Base-by-base conservation (phyloP, 768 basidiomycete genomes). In the Mycena albidolilacea region DNA sequence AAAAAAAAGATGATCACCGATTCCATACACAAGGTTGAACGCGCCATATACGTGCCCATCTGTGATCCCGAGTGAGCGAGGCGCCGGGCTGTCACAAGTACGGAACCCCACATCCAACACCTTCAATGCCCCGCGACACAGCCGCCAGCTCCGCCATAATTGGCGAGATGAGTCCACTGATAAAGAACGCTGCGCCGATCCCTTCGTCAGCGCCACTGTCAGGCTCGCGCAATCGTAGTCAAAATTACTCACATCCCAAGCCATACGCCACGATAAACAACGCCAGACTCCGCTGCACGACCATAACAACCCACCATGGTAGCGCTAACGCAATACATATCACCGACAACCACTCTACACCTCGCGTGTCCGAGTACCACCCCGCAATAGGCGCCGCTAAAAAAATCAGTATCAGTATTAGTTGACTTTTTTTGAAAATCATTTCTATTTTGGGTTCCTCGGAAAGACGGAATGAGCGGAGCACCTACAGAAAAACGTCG, bases 1-100 rank as follows among this genome's bases (percentile, higher is more conserved):
- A 58, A 58, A 66, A 63, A 41, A 35, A 17, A 44, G 8, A 41
- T 62, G 30, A 30, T 3, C 4, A 72, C 71, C 93, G 69, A 92
- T 78, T 1, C 91, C 93, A 72, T 90, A 93, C 3, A 89, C 89
- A 12, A 94, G 77, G 81, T 94, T 95, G 78, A 93, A 93, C 0
- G 90, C 90, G 5, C 90, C 93, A 76, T 93, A 95, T 4, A 92
- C 86, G 76, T 94, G 93, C 0, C 88, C 93, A 80, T 92, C 93
- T 94, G 75, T 37, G 17, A 30, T 30, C 4, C 43, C 14, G 6
- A 38, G 21, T 70, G 58, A 21, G 38, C 59, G 38, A 70, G 15
- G 17, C 8, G 15, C 12, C 3, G 7, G 50, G 15, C 52, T 23
- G 74, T 54, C 71, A 41, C 50, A 58, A 58, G 30, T 54, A 58